Percentiles rank a stretch among this genome's conserved stretches.
These are phyloP conservation scores for Vinca major DNA, from an alignment of 305 asterid genomes.

Conservation along the genomic window DNA sequence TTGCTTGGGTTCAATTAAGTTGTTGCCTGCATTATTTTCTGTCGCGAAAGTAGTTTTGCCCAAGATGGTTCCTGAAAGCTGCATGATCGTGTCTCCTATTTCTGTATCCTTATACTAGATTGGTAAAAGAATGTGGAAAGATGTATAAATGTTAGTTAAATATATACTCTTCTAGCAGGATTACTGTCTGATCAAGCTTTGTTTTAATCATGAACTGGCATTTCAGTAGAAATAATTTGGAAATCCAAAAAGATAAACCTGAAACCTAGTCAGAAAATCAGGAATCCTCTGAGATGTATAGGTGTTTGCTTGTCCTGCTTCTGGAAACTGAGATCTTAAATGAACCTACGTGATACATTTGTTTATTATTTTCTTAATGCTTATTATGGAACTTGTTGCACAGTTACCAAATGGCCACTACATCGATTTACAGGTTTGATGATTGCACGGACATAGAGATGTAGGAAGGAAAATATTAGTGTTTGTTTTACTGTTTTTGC, in stretches of 20 bases:
- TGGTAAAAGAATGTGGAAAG: background rate
- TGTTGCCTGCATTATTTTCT: background rate
- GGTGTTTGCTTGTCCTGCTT: background rate
- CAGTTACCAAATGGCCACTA: no score
- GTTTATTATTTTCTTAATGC: background rate
- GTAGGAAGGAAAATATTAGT: background rate
- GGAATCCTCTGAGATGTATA: background rate
- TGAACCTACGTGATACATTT: background rate
- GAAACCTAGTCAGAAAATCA: background rate
- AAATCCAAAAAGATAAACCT: background rate
- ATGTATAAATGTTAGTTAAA: background rate
- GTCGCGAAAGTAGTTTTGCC: background rate
- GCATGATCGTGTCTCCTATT: background rate
- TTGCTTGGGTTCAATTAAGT: background rate
- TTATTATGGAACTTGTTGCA: background rate
- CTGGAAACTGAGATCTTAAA: background rate
- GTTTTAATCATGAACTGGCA: background rate
- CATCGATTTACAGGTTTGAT: background rate
- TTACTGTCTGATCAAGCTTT: background rate
- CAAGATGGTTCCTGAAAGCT: background rate
- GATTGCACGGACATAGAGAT: background rate
- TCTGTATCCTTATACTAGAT: background rate
- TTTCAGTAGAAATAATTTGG: background rate
- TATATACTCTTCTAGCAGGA: background rate
- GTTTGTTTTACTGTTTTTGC: background rate